A percentile compares a stretch with the other conserved stretches of the same genome.
These are phyloP conservation scores for Colletotrichum magnum DNA, from an alignment of 2,329 filamentous ascomycete species.

Conservation along the genomic window DNA sequence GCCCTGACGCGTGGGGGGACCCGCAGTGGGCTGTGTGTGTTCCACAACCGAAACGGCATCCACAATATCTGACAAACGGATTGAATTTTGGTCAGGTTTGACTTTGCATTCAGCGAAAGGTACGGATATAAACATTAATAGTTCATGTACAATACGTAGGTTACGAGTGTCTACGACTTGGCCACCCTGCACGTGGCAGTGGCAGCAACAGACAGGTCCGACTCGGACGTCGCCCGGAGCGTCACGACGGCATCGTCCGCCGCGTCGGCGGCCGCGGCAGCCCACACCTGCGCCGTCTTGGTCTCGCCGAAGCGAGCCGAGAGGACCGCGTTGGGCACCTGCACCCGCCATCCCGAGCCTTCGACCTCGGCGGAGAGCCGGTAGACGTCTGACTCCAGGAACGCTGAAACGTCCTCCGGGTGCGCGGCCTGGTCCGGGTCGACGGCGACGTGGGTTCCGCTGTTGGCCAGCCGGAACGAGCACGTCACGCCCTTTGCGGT, in stretches of 20 bases:
- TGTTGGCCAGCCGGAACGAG: conserved; percentile 63
- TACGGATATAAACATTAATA: no score
- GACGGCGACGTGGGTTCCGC: conserved; percentile 51
- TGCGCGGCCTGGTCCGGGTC: conserved; percentile 42
- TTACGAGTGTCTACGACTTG: conserved; percentile 40
- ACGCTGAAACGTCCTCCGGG: conserved; percentile 53
- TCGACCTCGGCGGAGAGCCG: conserved; percentile 59
- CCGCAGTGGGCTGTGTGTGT: conserved; percentile 13
- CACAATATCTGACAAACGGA: no score
- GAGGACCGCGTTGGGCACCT: conserved; percentile 57
- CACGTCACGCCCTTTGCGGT: conserved; percentile 57
- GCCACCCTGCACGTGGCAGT: conserved; percentile 51
- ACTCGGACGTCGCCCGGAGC: conserved; percentile 62
- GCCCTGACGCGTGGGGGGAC: conserved; percentile 11
- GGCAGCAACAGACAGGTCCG: conserved; percentile 49
- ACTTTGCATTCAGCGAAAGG: no score
- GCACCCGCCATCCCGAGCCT: conserved; percentile 61
- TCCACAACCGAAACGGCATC: no score
- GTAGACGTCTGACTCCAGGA: conserved; percentile 62
- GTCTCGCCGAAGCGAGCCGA: conserved; percentile 57
- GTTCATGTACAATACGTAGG: neutral
- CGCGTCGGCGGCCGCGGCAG: conserved; percentile 51
- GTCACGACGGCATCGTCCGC: conserved; percentile 55
- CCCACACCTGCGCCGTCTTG: conserved; percentile 58
- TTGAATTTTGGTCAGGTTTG: no score